These are phyloP conservation scores for Phytophthora europaea DNA, from an alignment of 352 stramenopile species.

Conservation along the genomic window DNA sequence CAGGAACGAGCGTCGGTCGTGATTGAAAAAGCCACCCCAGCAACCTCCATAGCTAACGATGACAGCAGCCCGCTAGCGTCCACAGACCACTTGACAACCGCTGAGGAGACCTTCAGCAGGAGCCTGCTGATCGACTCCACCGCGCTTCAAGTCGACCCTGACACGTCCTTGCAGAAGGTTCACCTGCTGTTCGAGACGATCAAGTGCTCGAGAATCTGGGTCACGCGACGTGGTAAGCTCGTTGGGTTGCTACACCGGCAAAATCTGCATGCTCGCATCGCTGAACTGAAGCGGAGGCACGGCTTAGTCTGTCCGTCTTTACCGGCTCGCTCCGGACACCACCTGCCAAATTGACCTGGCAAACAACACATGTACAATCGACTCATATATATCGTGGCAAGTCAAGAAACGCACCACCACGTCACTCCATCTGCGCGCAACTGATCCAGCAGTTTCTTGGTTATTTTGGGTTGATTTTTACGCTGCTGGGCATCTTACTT, in stretches of 20 bases:
- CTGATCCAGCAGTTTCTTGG: constrained; percentile 29
- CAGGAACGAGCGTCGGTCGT: not conserved
- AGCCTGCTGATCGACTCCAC: constrained; percentile 53
- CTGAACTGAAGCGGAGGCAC: constrained; percentile 39
- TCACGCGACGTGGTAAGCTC: constrained; percentile 62
- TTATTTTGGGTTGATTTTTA: constrained; percentile 28
- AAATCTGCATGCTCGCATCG: constrained; percentile 50
- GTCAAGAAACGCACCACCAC: constrained; percentile 18
- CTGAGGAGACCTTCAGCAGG: constrained; percentile 2
- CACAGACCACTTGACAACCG: not conserved
- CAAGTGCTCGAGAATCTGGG: constrained; percentile 69
- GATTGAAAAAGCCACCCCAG: constrained; percentile 7
- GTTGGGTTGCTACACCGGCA: constrained; percentile 63
- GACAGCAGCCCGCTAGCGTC: not conserved
- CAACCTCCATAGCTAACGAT: constrained; percentile 4
- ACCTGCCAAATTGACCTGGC: constrained; percentile 9
- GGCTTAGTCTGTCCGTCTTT: constrained; percentile 9
- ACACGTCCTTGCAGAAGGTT: constrained; percentile 65
- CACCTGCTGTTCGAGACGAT: constrained; percentile 86
- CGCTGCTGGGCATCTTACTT: constrained; percentile 21
- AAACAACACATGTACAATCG: constrained; percentile 20
- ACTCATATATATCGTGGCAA: constrained; percentile 6
- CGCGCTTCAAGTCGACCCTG: constrained; percentile 63
- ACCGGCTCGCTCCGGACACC: constrained; percentile 19
- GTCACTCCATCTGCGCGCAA: constrained; percentile 8